Evolutionary conservation across 179 eudicot species (phyloP).

Genomic region (Spergularia azorica): DNA sequence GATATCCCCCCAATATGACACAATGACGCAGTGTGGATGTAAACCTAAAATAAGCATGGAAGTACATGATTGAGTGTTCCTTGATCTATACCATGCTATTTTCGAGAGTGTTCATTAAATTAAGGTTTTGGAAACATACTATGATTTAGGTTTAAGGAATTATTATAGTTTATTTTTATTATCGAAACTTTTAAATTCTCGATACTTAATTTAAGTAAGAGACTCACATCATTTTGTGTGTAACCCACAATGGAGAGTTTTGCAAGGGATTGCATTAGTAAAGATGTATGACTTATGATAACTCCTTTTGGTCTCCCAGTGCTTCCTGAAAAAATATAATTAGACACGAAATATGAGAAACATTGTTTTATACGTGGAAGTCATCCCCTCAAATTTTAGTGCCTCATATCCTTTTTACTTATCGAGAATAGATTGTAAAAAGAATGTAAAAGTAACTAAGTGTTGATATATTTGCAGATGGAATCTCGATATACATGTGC

Average conservation of each 20-base stretch:
- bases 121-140: too few species aligned
- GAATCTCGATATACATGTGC: too few species aligned
- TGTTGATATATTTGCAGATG: too few species aligned
- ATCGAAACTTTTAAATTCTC: not conserved
- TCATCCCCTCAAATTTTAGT: too few species aligned
- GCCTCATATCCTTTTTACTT: too few species aligned
- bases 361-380: too few species aligned
- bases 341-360: not conserved
- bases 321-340: conserved; percentile 50
- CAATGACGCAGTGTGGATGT: conserved; percentile 90
- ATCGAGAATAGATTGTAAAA: too few species aligned
- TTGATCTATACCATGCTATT: too few species aligned
- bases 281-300: conserved; percentile 71
- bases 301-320: conserved; percentile 97
- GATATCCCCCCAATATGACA: conserved; percentile 98
- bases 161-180: not conserved
- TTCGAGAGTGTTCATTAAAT: too few species aligned
- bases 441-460: too few species aligned
- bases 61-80: not conserved
- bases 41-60: conserved; percentile 50
- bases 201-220: conserved; percentile 4
- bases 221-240: conserved; percentile 69
- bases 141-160: not conserved
- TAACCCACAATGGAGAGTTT: conserved; percentile 79
- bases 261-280: conserved; percentile 86